Base-by-base conservation (phyloP, 495 filamentous ascomycete genomes). In the Amniculicola lignicola region DNA sequence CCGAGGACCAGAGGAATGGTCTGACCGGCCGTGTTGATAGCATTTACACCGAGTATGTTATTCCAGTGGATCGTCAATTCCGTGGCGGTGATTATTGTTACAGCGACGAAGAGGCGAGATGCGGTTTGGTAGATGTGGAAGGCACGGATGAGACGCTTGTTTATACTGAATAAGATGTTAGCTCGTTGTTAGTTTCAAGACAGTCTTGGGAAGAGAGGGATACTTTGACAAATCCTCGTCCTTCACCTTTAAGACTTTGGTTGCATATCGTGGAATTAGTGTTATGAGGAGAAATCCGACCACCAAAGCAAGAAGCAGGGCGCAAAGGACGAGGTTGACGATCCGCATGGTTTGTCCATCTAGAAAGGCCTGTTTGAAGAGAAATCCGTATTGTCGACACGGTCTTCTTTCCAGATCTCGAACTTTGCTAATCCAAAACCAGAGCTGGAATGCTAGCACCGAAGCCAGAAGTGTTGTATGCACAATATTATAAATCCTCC, bases 51-150 rank as follows among this genome's bases (percentile, higher is more conserved):
- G 12, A 11, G 5, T 18, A 56, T 56, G 6, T 18, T 3, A 33
- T 56, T 56, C 52, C 52, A 56, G 41, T 28, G 27, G 16, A 56
- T 56, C n/a, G 18, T 37, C 9, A 56, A 33, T 23, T 56, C 52
- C 9, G 42, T 56, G 2, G 41, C 52, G 11, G n/a, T 19, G 33
- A 56, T 23, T 14, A 56, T 39, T 1, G 21, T 58, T 4, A 6
- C 43, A 14, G 46, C 44, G 10, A 41, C 27, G 24, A 58, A 4
- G 18, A 58, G 11, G 5, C 44, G 41, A 16, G 37, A 58, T 1
- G 36, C 31, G 3, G 46, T 21, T 18, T 58, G 19, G 31, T 39
- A 43, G 22, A 38, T 28, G 4, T 39, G 28, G 43, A 47, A 56
- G 15, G 16, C 10, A 4, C 14, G 4, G 38, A 40, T 19, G 7